Evolutionary conservation across 805 yeast genomes (phyloP), one percentile per base, ranked within the genome.

Genomic region (Yamadazyma akitaensis): DNA sequence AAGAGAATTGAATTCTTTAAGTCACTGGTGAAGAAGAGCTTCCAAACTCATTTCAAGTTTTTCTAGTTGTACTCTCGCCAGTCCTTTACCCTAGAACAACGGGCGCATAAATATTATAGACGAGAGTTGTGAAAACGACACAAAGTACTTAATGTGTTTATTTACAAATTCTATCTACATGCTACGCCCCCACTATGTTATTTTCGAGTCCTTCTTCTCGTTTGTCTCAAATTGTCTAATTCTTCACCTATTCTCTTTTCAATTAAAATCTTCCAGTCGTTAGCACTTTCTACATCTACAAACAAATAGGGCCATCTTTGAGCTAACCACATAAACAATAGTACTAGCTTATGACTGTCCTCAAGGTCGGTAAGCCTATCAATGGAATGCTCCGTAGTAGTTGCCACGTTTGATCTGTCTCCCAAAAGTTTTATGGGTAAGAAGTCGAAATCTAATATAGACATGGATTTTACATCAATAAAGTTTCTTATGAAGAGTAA

Each of bases 221-320:
- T 42, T 33, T 43, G 40, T 14, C 61, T 54, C 46, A 69, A 51
- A 39, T 62, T 61, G 10, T 46, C 47, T 50, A 80, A 62, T 62
- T 78, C 79, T 51, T 76, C 77, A 49, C 72, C 70, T 37, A 84
- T 81, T 43, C 79, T 65, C 49, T 70, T 72, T 59, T 91, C 96
- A 43, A 89, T 80, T 50, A 87, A 65, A 25, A 78, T 68, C 60
- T 86, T 86, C 55, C 88, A 63, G 46, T 85, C 87, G 19, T 64
- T 61, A 0, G 96, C 96, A 40, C 88, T 77, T 48, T 83, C 87
- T 13, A 81, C 72, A 62, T 89, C 96, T 14, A 85, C 78, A 55
- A 90, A 88, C 42, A 81, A 75, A 26, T 84, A 81, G 0, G 97
- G 96, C 71, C 85, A 92, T 57, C 97, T 72, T 61, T 88, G 91